Evolutionary conservation across 345 rosid species (phyloP), one percentile per base, ranked within the genome.

Genomic region (Nephelium lappaceum): DNA sequence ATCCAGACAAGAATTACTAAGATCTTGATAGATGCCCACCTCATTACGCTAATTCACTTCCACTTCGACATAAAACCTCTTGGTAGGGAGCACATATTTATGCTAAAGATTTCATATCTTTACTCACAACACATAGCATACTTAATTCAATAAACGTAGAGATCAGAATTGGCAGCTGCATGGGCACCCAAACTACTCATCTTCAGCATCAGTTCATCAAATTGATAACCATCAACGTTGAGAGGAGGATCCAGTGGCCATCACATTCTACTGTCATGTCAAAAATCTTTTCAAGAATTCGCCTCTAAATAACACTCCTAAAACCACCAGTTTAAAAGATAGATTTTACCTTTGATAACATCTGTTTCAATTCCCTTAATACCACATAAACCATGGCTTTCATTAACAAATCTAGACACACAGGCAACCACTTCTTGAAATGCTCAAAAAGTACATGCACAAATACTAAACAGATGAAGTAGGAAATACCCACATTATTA

Each of bases 401-500:
- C 25, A 67, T 23, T 0, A 38, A 67, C 25, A 51, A 51, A 36
- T 67, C 31, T 11, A 5, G 38, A 53, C 79, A 67, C 10, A 11
- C 79, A 67, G 42, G 53, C 15, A 53, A 39, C 68, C 60, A 42
- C 18, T 55, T 67, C 23, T 76, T 15, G 11, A 39, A 53, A 15
- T 25, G 42, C 72, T 31, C 43, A 67, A 67, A 49, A 53, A 8
- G 47, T 7, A 36, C 36, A 64, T 76, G 36, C 61, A 38, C 31
- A 63, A 45, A 19, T 23, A 31, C 3, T 31, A 31, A 31, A 31
- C 3, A 31, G 57, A 60, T 53, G 45, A 47, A 41, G 53, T 71
- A 39, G 51, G 72, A 65, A 75, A 67, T 61, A 85, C 97, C 1
- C n/a, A 94, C 99, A 87, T 94, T 96, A 80, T 96, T 93, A 73